Base-by-base conservation (phyloP, 2,329 filamentous ascomycete species). In the Lizonia empirigonia region DNA sequence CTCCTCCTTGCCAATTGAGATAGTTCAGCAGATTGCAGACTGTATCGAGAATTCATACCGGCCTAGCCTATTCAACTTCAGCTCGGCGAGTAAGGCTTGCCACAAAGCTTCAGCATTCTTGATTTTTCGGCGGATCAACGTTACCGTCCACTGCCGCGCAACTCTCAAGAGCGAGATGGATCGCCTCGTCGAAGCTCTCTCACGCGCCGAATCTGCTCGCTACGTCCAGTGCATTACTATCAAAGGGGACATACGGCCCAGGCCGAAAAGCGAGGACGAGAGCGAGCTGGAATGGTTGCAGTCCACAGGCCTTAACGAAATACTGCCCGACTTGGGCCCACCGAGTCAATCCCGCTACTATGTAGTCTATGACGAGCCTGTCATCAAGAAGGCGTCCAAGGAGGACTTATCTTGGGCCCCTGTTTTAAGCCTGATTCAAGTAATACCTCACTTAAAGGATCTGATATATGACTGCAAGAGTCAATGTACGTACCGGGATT, bases 391-490 rank as follows among this genome's bases (percentile, higher is more conserved):
- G 19, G 54, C 30, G 30, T 59, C 58, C 22, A 30, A 51, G 20
- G 56, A 64, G 29, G 62, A 62, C 45, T 50, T 50, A 36, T 51
- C 55, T 45, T 64, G 60, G 62, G 41, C 51, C 49, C 62, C 60
- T 4, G 29, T 64, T 22, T 42, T 58, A 20, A 52, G 39, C 44
- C 42, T 64, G 36, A 32, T 64, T 13, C 34, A 50, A 45, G 36
- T 34, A 18, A 55, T 46, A 50, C 37, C 40, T 44, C 18, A 44
- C 44, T 37, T 63, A 12, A 53, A 35, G 27, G 59, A 59, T 41
- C 50, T 64, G 22, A 37, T 63, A 20, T 62, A 62, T 41, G 56
- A 64, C 44, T 64, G 58, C 50, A 27, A 57, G 24, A 64, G 40
- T 39, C 58, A 62, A 47, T 60, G 57, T 33, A 33, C 40, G 16